Evolutionary conservation across 495 filamentous ascomycete genomes (phyloP).

Genomic region (Aspergillus baeticus): DNA sequence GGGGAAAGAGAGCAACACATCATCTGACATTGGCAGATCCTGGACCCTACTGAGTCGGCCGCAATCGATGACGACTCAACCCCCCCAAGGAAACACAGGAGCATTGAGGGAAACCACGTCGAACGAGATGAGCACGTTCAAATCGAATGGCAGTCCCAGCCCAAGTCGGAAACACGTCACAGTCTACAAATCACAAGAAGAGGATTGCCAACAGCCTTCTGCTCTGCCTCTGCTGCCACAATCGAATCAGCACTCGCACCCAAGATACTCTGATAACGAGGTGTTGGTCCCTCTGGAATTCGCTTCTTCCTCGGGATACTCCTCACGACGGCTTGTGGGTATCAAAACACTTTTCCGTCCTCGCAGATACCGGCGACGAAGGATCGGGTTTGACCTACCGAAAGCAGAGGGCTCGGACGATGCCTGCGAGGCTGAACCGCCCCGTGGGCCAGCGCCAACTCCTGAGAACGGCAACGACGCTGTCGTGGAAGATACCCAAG

Average conservation of each 20-base stretch:
- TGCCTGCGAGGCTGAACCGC: neutral
- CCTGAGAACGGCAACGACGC: neutral
- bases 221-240: neutral
- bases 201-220: neutral
- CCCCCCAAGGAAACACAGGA: neutral
- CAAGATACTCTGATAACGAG: neutral
- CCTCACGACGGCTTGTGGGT: slow-evolving; percentile 15
- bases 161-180: neutral
- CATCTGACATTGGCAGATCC: slow-evolving; percentile 1
- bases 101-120: neutral
- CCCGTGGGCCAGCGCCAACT: neutral
- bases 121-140: neutral
- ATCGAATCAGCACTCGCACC: neutral
- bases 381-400: neutral
- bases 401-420: neutral
- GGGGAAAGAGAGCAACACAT: neutral
- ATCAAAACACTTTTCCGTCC: slow-evolving; percentile 20
- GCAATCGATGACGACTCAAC: neutral
- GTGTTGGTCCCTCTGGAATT: neutral
- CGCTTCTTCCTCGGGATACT: slow-evolving; percentile 1
- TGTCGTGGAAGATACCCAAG: neutral
- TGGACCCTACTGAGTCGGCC: slow-evolving; percentile 1
- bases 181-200: neutral
- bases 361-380: slow-evolving; percentile 11
- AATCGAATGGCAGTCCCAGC: neutral